A percentile compares a stretch with the other conserved stretches of the same genome.
Conservation (phyloP, 139 green algal genomes). For the Chlorokybus atmophyticus region DNA sequence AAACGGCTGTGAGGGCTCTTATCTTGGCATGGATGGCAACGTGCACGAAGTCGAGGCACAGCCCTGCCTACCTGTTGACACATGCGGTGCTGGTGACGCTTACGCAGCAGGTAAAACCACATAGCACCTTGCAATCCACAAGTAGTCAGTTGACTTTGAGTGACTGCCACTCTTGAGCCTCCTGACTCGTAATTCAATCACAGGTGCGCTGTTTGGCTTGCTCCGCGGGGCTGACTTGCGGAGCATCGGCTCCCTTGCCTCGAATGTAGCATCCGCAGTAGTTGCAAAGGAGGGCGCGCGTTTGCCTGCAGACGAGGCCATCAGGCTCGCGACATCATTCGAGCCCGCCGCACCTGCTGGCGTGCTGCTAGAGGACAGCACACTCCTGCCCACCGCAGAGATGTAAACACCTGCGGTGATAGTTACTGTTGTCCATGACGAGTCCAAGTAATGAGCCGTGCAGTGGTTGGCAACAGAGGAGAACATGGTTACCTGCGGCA, state of each 20-base stretch:
- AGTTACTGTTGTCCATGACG: no score
- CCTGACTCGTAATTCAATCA: no score
- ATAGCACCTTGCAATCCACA: no score
- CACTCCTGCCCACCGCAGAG: no score
- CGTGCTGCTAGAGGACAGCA: no score
- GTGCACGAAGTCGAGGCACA: constrained; percentile 4
- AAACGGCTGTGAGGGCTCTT: constrained; percentile 49
- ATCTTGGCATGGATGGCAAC: constrained; percentile 9
- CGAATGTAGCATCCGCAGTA: constrained; percentile 15
- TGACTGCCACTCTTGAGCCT: no score
- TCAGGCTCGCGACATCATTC: constrained; percentile 4
- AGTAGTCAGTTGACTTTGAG: no score
- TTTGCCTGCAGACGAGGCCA: constrained; percentile 13
- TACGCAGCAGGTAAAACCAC: constrained; percentile 68
- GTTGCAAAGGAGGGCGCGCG: constrained; percentile 17
- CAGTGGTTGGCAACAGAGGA: no score
- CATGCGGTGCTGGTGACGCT: constrained; percentile 72
- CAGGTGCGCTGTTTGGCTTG: constrained; percentile 16
- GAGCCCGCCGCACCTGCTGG: no score
- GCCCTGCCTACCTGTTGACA: constrained; percentile 59
- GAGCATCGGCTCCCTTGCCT: constrained; percentile 8
- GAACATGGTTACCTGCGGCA: no score
- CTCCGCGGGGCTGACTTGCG: constrained; percentile 9
- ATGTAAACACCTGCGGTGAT: no score
- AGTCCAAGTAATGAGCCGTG: no score